Base-by-base conservation (phyloP, 306 rosid genomes). In the Sophora flavescens region DNA sequence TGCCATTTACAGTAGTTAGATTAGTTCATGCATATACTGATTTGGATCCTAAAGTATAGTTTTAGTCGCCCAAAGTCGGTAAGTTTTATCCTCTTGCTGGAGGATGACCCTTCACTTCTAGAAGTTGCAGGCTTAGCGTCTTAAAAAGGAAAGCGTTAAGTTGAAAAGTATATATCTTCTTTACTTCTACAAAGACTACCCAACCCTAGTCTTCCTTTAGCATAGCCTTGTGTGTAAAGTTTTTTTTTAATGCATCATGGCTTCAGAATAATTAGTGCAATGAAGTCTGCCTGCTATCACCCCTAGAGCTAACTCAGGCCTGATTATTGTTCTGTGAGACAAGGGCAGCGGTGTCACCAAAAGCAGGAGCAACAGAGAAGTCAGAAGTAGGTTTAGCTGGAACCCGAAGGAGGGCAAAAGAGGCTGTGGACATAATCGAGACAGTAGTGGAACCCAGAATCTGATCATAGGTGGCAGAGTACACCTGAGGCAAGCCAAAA, bases 1-100 rank as follows among this genome's bases (percentile, higher is more conserved):
- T 74, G 64, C 50, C 33, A 58, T 63, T 53, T 38, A 58, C 41
- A 28, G n/a, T 48, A 38, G 65, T 42, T 78, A 45, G 54, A 36
- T 68, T 68, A 53, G 50, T 62, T 83, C 45, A 13, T 36, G 41
- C 14, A 45, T 53, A 26, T 65, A 68, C 48, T 77, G 71, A 84
- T 58, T 80, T 52, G 13, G 61, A 56, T 41, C 57, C 69, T 60
- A 68, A 41, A 39, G 28, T 18, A 54, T 33, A 42, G 64, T 67
- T 57, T 30, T 54, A 69, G 56, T 38, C 63, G 50, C 68, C 45
- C 61, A 10, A 6, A 76, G 66, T 52, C 52, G 68, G 68, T 15
- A 8, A 35, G 28, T 65, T 33, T 64, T 33, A 53, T 62, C 26
- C 30, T 26, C 68, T 58, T 74, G 44, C 81, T 36, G 44, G 47